Base-by-base conservation (phyloP, 148 eudicot species). In the Suaeda aralocaspica region DNA sequence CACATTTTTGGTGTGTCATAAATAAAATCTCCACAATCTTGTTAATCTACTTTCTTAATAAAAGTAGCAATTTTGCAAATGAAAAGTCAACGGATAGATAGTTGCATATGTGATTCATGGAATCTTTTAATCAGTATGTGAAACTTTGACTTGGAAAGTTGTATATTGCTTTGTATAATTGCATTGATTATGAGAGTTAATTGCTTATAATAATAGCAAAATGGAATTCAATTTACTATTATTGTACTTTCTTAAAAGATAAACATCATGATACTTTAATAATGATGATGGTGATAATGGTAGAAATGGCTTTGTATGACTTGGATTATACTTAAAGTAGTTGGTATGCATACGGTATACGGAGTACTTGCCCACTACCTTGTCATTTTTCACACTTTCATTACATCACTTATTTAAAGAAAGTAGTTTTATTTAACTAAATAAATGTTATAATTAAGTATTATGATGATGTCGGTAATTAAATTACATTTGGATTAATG, bases 1-100 rank as follows among this genome's bases (percentile, higher is more conserved):
- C 64, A 56, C 72, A 57, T 69, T 57, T 56, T 69, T 34, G 11
- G 64, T n/a, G 64, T 69, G 72, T 57, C 16, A 1, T 31, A 36
- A 36, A 3, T 36, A 31, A 3, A 36, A 39, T 26, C 5, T 4
- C 22, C 41, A n/a, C 26, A 4, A 7, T 30, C n/a, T 67, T 28
- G 58, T 67, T 49, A 50, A 67, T 19, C 58, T 31, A 45, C 39
- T 51, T 13, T 3, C 25, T 12, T 30, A 67, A n/a, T 50, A n/a
- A n/a, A n/a, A n/a, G n/a, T n/a, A 4, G 59, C n/a, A 67, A 25
- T 50, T 33, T 22, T 34, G 9, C 44, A 15, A 56, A 56, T 56
- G 26, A 2, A 42, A 69, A 42, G 72, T 56, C 72, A 69, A 69
- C 6, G 34, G 36, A 1, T 26, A 1, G 51, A 28, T 22, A n/a